Conservation (phyloP, 352 stramenopile genomes). For the Albugo laibachii region DNA sequence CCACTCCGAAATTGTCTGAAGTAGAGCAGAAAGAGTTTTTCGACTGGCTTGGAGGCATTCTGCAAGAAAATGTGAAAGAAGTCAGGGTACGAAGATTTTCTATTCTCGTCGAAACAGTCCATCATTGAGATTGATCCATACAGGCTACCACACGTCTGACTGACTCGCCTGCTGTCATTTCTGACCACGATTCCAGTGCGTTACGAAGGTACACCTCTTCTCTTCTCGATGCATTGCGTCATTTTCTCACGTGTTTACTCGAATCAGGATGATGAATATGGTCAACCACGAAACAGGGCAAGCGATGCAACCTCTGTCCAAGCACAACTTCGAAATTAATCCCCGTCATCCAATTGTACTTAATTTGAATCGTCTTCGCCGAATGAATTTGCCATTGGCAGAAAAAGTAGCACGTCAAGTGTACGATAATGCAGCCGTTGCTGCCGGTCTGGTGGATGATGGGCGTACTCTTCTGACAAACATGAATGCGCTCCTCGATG, state of each 20-base stretch:
- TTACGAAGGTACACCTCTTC: constrained; percentile 70
- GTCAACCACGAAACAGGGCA: constrained; percentile 77
- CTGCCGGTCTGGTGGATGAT: constrained; percentile 96
- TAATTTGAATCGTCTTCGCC: constrained; percentile 77
- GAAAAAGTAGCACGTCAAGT: constrained; percentile 71
- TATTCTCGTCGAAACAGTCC: neutral
- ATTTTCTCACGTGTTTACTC: neutral
- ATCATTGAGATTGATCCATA: neutral
- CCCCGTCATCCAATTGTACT: constrained; percentile 93
- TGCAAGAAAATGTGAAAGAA: constrained; percentile 82
- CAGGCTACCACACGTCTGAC: constrained; percentile 81
- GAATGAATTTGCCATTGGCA: constrained; percentile 63
- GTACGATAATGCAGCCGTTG: constrained; percentile 95
- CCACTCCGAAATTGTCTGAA: constrained; percentile 49
- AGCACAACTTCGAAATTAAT: constrained; percentile 98
- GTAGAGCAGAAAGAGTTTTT: constrained; percentile 81
- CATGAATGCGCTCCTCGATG: constrained; percentile 90
- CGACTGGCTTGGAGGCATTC: constrained; percentile 82
- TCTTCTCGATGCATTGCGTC: neutral
- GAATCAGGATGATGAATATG: constrained; percentile 93
- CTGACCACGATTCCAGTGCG: constrained; percentile 93
- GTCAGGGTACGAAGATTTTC: constrained; percentile 29
- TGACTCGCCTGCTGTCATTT: constrained; percentile 97
- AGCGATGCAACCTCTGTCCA: constrained; percentile 27
- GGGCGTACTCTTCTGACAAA: constrained; percentile 90